Conservation (phyloP, 2,329 filamentous ascomycete species). For the Cucurbitaria berberidis region DNA sequence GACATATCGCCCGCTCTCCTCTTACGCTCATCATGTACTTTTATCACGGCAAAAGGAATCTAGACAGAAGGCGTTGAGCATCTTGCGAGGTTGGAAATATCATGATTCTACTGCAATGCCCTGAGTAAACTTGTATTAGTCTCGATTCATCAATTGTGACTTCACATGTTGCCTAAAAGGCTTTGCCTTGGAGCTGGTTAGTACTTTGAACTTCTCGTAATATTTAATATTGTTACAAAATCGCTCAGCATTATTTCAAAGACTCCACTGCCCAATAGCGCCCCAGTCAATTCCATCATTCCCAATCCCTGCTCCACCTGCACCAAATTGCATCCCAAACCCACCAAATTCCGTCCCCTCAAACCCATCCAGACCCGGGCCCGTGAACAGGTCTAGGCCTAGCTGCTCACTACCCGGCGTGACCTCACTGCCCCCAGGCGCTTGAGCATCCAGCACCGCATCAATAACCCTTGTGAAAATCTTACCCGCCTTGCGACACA, state of each 20-base stretch:
- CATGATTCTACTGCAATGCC: constrained; percentile 13
- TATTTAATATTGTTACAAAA: background rate
- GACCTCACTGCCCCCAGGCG: constrained; percentile 11
- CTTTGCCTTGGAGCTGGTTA: no score
- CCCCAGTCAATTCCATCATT: constrained; percentile 31
- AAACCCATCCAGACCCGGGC: constrained; percentile 38
- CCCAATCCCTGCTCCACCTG: constrained; percentile 17
- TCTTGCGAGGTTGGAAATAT: constrained; percentile 24
- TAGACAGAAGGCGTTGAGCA: constrained; percentile 29
- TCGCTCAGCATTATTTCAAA: constrained; percentile 5
- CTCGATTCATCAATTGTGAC: background rate
- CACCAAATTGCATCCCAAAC: constrained; percentile 12
- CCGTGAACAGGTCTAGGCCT: constrained; percentile 26
- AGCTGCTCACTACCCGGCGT: constrained; percentile 17
- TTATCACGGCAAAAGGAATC: constrained; percentile 33
- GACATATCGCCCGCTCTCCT: constrained; percentile 31
- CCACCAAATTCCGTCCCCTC: constrained; percentile 36
- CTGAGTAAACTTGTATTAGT: background rate
- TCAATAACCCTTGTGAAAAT: constrained; percentile 42
- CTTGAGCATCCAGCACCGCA: constrained; percentile 33
- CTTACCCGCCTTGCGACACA: constrained; percentile 40
- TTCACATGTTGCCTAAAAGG: background rate
- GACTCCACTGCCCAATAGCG: constrained; percentile 36
- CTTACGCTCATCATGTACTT: constrained; percentile 36
- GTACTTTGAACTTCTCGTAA: no score